phyloP scores from a whole-genome alignment of 2,329 filamentous ascomycete genomes.

The Diplodia seriata region DNA sequence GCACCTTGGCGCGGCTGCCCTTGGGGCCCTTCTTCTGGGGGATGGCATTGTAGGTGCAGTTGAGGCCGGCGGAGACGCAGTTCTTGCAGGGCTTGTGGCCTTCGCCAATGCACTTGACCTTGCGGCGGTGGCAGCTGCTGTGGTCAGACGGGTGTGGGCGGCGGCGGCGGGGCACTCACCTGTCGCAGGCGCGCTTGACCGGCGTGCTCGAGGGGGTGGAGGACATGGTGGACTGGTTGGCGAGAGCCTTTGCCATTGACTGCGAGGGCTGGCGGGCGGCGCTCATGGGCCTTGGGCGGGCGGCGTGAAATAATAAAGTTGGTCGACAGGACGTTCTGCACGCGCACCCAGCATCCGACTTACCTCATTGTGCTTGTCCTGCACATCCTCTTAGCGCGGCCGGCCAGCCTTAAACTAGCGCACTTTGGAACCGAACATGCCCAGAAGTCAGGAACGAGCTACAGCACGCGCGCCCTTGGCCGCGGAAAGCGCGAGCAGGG shows the following conservation, averaged over 20 bases:
- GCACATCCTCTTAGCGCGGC: conserved; percentile 15
- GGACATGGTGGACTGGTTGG: conserved; percentile 31
- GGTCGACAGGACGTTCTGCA: conserved; percentile 26
- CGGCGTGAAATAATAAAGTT: conserved; percentile 32
- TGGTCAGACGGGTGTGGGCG: conserved; percentile 32
- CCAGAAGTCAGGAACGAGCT: conserved; percentile 31
- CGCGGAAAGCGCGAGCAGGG: conserved; percentile 30
- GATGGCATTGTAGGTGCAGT: conserved; percentile 70
- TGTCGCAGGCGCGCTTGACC: conserved; percentile 53
- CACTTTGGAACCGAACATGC: conserved; percentile 28
- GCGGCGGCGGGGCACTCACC: conserved; percentile 41
- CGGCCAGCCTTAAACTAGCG: conserved; percentile 30
- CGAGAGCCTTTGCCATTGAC: conserved; percentile 32
- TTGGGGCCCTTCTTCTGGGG: conserved; percentile 70
- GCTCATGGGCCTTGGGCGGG: conserved; percentile 23
- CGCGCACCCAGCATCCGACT: conserved; percentile 30
- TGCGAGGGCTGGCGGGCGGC: conserved; percentile 27
- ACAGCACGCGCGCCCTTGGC: conserved; percentile 26
- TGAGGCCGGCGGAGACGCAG: conserved; percentile 64
- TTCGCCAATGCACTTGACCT: conserved; percentile 60
- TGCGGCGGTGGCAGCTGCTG: conserved; percentile 55
- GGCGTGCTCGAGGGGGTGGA: conserved; percentile 43
- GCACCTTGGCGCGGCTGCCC: conserved; percentile 67
- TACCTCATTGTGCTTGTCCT: conserved; percentile 32
- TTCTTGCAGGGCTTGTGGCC: conserved; percentile 65